Percentiles rank a stretch among this genome's conserved stretches.
Evolutionary conservation across 2,329 filamentous ascomycete genomes (phyloP).

Genomic region (Colletotrichum orbiculare): DNA sequence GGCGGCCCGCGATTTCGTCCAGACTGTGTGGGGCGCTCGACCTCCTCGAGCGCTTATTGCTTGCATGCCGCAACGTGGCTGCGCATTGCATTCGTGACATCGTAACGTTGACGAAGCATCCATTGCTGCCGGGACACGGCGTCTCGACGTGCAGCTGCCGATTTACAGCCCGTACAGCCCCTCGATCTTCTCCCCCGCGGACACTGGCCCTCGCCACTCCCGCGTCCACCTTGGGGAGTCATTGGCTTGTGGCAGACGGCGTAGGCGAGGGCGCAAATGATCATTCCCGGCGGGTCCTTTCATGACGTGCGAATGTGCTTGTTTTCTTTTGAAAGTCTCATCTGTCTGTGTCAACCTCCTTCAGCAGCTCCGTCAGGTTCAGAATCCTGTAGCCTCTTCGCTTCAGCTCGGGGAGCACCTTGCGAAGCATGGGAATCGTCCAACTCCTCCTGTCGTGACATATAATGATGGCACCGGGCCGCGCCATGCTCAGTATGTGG

Average conservation of each 20-base stretch:
- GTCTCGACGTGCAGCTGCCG: conserved; percentile 6
- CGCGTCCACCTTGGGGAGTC: too few relatives aligned
- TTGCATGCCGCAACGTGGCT: conserved; percentile 10
- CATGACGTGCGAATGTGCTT: background rate
- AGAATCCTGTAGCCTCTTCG: conserved; percentile 77
- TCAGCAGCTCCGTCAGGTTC: conserved; percentile 75
- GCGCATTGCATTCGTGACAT: conserved; percentile 4
- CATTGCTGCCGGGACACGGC: background rate
- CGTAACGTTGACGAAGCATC: background rate
- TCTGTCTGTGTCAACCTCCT: conserved; percentile 42
- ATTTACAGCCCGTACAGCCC: conserved; percentile 6
- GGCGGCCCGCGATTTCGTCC: conserved; percentile 13
- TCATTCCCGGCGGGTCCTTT: background rate
- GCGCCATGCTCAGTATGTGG: conserved; percentile 84
- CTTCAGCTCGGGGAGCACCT: conserved; percentile 77
- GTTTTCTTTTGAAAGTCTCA: background rate
- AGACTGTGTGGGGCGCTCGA: background rate
- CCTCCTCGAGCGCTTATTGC: conserved; percentile 1
- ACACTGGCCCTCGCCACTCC: too few relatives aligned
- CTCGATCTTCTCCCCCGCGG: too few relatives aligned
- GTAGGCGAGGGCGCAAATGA: background rate
- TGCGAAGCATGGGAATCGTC: conserved; percentile 82
- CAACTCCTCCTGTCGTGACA: conserved; percentile 88
- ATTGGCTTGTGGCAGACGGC: background rate
- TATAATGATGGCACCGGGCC: conserved; percentile 82